Evolutionary conservation across 169 alveolate genomes (phyloP).

Genomic region (Perkinsus chesapeaki): DNA sequence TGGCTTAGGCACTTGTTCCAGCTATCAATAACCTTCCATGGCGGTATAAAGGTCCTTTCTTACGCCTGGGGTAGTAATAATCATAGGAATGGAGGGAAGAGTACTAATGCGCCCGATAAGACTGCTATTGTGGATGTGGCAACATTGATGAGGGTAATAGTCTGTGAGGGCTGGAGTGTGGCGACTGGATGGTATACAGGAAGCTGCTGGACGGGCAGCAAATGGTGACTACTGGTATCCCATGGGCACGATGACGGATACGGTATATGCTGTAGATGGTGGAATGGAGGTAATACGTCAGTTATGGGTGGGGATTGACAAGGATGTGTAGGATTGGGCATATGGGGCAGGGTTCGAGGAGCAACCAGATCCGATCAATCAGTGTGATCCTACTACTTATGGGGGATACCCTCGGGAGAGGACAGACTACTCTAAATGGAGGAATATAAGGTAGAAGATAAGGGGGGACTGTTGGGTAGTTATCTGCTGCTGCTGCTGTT

Average conservation of each 20-base stretch:
- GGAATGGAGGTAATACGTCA: constrained; percentile 19
- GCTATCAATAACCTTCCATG: constrained; percentile 29
- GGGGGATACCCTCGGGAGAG: constrained; percentile 22
- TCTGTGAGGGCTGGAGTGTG: neutral
- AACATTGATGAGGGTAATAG: neutral
- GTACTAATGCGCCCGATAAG: constrained; percentile 6
- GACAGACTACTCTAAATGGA: neutral
- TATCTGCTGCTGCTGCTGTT: neutral
- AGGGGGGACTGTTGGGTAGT: neutral
- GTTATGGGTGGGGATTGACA: too few species aligned
- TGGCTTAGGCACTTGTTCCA: neutral
- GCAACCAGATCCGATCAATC: constrained; percentile 13
- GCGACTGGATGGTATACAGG: neutral
- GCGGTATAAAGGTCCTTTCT: constrained; percentile 25
- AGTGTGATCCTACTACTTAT: constrained; percentile 21
- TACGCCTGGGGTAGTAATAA: constrained; percentile 29
- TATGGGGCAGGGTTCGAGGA: constrained; percentile 33
- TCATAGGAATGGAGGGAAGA: neutral
- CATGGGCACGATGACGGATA: neutral
- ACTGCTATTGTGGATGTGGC: neutral
- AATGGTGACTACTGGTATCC: neutral
- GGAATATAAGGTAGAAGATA: neutral
- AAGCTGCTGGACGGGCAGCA: neutral
- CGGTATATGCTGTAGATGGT: constrained; percentile 28
- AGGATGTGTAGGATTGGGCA: constrained; percentile 27